A percentile compares a stretch with the other conserved stretches of the same genome.
Evolutionary conservation across 2,329 filamentous ascomycete species (phyloP).

Genomic region (Chaetomium sp.): DNA sequence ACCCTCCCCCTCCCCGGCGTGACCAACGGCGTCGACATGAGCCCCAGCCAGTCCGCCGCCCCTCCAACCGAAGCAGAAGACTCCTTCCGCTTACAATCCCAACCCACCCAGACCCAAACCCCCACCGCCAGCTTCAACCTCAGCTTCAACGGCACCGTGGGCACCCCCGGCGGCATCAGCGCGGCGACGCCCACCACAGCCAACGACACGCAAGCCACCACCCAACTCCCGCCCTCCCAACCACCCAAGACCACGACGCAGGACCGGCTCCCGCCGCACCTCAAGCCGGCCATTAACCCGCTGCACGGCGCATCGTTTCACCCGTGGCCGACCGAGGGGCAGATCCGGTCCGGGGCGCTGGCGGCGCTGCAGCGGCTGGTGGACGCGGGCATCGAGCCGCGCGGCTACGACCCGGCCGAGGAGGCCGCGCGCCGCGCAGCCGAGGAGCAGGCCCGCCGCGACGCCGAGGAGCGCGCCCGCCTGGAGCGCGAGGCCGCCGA

Average conservation of each 20-base stretch:
- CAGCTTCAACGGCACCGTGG: constrained; percentile 21
- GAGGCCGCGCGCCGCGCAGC: constrained; percentile 55
- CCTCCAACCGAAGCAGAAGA: constrained; percentile 38
- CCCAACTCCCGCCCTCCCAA: constrained; percentile 36
- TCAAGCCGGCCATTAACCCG: constrained; percentile 57
- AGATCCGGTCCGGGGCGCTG: constrained; percentile 69
- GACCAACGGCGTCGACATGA: constrained; percentile 44
- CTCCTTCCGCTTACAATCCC: constrained; percentile 26
- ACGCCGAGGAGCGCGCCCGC: constrained; percentile 43
- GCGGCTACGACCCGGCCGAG: constrained; percentile 60
- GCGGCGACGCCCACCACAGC: constrained; percentile 12
- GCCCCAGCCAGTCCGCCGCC: constrained; percentile 33
- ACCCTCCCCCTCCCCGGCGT: constrained; percentile 69
- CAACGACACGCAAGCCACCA: constrained; percentile 38
- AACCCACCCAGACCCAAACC: constrained; percentile 22
- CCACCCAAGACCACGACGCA: constrained; percentile 38
- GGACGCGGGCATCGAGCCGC: constrained; percentile 64
- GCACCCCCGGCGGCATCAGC: constrained; percentile 13
- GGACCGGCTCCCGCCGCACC: constrained; percentile 52
- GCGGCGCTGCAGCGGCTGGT: constrained; percentile 63
- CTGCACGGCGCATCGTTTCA: constrained; percentile 63
- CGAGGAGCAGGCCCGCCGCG: constrained; percentile 47
- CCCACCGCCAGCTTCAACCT: constrained; percentile 30
- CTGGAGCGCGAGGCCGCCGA: constrained; percentile 42
- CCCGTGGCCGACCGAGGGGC: constrained; percentile 74